phyloP scores from a whole-genome alignment of 225 moss, liverwort and hornwort genomes.

The Lunularia cruciata region DNA sequence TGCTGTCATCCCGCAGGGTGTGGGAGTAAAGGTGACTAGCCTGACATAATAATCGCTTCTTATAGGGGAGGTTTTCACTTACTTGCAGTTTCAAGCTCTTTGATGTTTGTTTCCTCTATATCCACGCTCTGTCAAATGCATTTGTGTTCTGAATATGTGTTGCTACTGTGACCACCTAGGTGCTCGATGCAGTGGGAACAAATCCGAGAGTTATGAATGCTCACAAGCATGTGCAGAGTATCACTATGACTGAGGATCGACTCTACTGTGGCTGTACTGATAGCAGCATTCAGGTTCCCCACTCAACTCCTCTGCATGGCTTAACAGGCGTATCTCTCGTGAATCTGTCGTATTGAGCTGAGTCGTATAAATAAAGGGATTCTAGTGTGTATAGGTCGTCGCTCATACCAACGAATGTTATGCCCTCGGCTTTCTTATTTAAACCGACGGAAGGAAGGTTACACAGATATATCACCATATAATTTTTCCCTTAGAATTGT shows the following conservation, averaged over 20 bases:
- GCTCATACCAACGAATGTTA: no score
- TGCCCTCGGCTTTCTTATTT: no score
- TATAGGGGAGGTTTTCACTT: not conserved
- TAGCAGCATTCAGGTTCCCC: slow-evolving; percentile 50
- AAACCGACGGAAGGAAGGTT: no score
- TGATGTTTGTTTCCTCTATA: not conserved
- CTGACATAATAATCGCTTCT: not conserved
- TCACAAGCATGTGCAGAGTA: slow-evolving; percentile 53
- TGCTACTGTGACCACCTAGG: slow-evolving; percentile 14
- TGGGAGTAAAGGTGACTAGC: slow-evolving; percentile 45
- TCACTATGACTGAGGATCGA: slow-evolving; percentile 30
- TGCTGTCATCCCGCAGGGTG: slow-evolving; percentile 46
- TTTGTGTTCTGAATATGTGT: no score
- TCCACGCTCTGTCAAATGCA: not conserved
- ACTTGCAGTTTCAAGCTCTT: not conserved
- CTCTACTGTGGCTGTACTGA: slow-evolving; percentile 58
- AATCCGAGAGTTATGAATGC: slow-evolving; percentile 38
- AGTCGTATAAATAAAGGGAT: no score
- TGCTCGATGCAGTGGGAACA: slow-evolving; percentile 42
- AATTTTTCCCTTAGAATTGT: no score
- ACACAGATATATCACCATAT: no score
- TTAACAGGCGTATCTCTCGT: no score
- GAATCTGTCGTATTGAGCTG: no score
- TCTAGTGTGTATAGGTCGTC: no score
- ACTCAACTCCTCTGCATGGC: no score